Conservation (phyloP, 176 grass and related monocot genomes). For the Avena atlantica region DNA sequence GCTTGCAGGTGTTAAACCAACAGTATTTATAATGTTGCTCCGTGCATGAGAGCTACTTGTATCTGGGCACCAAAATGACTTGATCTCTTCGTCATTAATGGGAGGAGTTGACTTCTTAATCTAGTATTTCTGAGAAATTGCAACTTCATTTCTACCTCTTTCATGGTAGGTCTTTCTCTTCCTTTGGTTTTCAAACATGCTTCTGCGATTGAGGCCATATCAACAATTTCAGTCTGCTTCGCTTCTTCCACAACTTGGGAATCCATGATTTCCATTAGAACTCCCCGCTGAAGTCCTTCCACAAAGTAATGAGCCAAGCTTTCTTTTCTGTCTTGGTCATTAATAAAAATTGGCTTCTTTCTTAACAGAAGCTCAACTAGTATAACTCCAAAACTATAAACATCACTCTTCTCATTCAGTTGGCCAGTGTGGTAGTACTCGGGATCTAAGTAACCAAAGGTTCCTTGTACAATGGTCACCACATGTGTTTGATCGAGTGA, state of each 20-base stretch:
- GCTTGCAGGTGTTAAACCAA: background rate
- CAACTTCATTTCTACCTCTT: slow-evolving; percentile 62
- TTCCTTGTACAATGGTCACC: slow-evolving; percentile 62
- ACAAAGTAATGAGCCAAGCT: slow-evolving; percentile 51
- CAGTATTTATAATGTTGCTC: background rate
- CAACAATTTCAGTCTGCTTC: slow-evolving; percentile 28
- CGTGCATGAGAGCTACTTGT: background rate
- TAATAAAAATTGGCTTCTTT: slow-evolving; percentile 56
- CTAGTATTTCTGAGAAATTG: slow-evolving; percentile 43
- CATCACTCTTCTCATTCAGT: slow-evolving; percentile 60
- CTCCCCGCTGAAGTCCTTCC: slow-evolving; percentile 10
- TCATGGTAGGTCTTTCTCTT: slow-evolving; percentile 47
- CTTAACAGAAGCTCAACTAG: slow-evolving; percentile 47
- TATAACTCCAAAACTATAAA: slow-evolving; percentile 71
- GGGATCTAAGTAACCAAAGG: slow-evolving; percentile 52
- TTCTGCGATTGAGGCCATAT: slow-evolving; percentile 29
- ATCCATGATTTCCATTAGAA: slow-evolving; percentile 38
- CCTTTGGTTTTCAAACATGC: slow-evolving; percentile 49
- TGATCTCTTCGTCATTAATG: slow-evolving; percentile 15
- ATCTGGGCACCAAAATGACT: background rate
- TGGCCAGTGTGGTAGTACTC: slow-evolving; percentile 53
- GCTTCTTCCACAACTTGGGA: slow-evolving; percentile 40
- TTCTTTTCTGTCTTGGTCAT: slow-evolving; percentile 29
- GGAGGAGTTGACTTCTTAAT: background rate
- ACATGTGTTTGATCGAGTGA: slow-evolving; percentile 57